Conservation (phyloP, 1,139 yeast genomes). For the Pichia sp. region DNA sequence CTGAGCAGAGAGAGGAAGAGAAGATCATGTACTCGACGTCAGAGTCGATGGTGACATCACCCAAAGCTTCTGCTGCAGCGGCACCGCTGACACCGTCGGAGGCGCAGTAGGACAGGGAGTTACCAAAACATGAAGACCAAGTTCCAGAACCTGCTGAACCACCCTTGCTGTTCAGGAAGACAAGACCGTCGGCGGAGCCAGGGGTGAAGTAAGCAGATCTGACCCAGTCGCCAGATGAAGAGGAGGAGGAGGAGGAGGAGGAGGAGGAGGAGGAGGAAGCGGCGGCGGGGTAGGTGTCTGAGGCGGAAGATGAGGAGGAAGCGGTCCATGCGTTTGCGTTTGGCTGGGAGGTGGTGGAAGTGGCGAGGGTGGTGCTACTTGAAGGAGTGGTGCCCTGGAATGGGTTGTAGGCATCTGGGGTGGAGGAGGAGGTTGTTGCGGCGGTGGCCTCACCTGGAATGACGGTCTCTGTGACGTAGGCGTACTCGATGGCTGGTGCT, state of each 20-base stretch:
- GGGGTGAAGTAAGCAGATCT: conserved; percentile 72
- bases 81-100: conserved; percentile 71
- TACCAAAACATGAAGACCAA: conserved; percentile 81
- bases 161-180: conserved; percentile 81
- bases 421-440: neutral
- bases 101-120: conserved; percentile 77
- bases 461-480: conserved; percentile 75
- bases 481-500: conserved; percentile 54
- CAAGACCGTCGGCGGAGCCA: conserved; percentile 63
- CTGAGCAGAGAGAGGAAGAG: conserved; percentile 60
- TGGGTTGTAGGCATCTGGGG: conserved; percentile 29
- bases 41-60: conserved; percentile 61
- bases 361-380: conserved; percentile 31
- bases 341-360: conserved; percentile 21
- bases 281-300: neutral
- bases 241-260: conserved; percentile 26
- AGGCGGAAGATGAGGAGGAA: conserved; percentile 12
- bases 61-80: conserved; percentile 55
- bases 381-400: too few species aligned
- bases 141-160: conserved; percentile 78
- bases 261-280: conserved; percentile 13
- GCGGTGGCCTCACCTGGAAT: neutral
- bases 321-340: conserved; percentile 1
- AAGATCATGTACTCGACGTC: conserved; percentile 76
- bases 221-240: conserved; percentile 58